Percentiles rank a stretch among this genome's conserved stretches.
Conservation (phyloP, 2,329 filamentous ascomycete genomes). For the Pseudonectria buxi region DNA sequence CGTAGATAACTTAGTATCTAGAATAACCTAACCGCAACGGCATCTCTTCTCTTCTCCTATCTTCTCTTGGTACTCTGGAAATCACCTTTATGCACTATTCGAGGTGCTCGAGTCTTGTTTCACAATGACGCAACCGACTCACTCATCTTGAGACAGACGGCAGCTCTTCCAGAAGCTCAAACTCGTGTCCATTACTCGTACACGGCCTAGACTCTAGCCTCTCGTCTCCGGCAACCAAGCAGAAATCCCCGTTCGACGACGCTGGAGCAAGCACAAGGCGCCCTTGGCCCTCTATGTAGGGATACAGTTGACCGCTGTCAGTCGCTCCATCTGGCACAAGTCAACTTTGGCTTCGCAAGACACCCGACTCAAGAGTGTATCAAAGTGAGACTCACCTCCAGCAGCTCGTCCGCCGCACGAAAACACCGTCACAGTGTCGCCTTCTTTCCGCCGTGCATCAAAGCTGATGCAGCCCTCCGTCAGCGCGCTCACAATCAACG, state of each 20-base stretch:
- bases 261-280: constrained; percentile 38
- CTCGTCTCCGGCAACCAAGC: constrained; percentile 10
- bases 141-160: constrained; percentile 9
- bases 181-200: constrained; percentile 16
- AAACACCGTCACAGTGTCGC: constrained; percentile 44
- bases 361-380: no score
- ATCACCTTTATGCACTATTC: no score
- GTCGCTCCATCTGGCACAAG: constrained; percentile 33
- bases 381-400: constrained; percentile 30
- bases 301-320: constrained; percentile 42
- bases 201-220: constrained; percentile 22
- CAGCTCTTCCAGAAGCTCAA: constrained; percentile 11
- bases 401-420: constrained; percentile 46
- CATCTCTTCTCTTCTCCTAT: no score
- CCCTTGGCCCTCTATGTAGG: constrained; percentile 35
- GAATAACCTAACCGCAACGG: no score
- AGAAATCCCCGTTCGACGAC: constrained; percentile 31
- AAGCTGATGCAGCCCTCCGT: constrained; percentile 47
- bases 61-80: no score
- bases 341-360: no score
- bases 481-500: constrained; percentile 42
- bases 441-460: constrained; percentile 35
- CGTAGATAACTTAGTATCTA: no score
- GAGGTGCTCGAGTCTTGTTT: constrained; percentile 11
- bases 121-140: constrained; percentile 7